Evolutionary conservation across 768 basidiomycete genomes (phyloP), one percentile per base, ranked within the genome.

Genomic region (Amanita muscaria): DNA sequence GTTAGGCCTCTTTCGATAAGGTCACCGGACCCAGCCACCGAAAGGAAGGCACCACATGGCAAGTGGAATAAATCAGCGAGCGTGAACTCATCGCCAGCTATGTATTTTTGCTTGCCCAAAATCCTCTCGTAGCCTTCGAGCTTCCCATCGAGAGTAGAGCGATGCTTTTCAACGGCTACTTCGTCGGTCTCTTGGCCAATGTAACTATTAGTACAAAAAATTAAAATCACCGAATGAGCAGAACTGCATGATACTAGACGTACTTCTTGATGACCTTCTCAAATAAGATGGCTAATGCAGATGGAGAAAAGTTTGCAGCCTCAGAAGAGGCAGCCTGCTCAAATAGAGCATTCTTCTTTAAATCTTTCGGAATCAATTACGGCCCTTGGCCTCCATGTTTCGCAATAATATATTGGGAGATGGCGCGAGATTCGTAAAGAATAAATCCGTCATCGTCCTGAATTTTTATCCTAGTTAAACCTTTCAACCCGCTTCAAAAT

Each of bases 341-440:
- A 49, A 77, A 73, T 9, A 71, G 57, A 1, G 72, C 76, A 6
- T 56, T 60, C 12, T 52, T 57, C 29, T 66, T 56, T 4, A 61
- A 30, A 8, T 66, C 64, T 3, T 54, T 53, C 4, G 83, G 82
- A 32, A 80, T 60, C 30, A 83, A 65, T 4, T 56, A 44, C 2
- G 70, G 65, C 30, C 78, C 79, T 51, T 77, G 70, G 38, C 60
- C 36, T 0, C 68, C 57, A 49, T 80, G 76, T 55, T 82, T 83
- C 46, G 59, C 59, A 22, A 67, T 71, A 49, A 83, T 56, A 57
- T 83, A 86, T 14, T 77, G 73, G 6, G 55, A 56, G 42, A 84
- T 82, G 0, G 79, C 79, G 22, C 79, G 75, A 30, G 69, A 72
- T 54, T 82, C 80, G 60, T 72, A 83, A 14, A 87, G 53, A 44